Conservation (phyloP, 2,329 filamentous ascomycete genomes). For the Venturia asperata region DNA sequence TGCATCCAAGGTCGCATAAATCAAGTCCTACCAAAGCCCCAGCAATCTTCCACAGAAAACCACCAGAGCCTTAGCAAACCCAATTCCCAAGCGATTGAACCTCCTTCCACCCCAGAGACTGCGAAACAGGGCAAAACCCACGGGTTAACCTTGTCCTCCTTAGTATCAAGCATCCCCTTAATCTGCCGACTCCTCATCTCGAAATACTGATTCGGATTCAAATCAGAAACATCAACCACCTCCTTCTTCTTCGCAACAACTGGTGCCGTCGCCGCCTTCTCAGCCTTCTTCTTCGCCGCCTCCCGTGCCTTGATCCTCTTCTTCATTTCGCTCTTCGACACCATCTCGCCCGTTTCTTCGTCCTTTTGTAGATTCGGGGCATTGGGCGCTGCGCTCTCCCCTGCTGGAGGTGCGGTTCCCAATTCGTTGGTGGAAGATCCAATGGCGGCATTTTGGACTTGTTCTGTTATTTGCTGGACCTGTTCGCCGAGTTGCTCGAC, state of each 20-base stretch:
- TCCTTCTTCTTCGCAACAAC: constrained; percentile 55
- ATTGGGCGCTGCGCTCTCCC: not conserved
- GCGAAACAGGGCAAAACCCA: not conserved
- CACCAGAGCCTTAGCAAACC: not conserved
- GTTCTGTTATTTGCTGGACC: constrained; percentile 22
- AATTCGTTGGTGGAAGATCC: not conserved
- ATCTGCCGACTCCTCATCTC: constrained; percentile 85
- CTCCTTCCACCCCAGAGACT: not conserved
- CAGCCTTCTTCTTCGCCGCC: constrained; percentile 79
- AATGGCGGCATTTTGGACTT: constrained; percentile 16
- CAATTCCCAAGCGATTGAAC: not conserved
- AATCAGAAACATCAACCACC: constrained; percentile 55
- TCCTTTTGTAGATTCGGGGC: constrained; percentile 69
- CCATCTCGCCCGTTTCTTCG: constrained; percentile 82
- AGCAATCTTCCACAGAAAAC: not conserved
- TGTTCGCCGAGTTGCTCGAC: constrained; percentile 29
- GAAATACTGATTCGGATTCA: constrained; percentile 86
- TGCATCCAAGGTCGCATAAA: not conserved
- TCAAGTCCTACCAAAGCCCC: not conserved
- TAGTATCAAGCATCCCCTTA: constrained; percentile 65
- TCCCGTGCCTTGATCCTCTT: constrained; percentile 88
- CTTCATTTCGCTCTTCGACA: constrained; percentile 63
- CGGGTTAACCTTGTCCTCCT: constrained; percentile 60
- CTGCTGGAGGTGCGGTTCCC: constrained; percentile 20
- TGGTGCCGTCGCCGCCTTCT: constrained; percentile 66